phyloP scores from a whole-genome alignment of 148 eudicot genomes.

The Cornus controversa region DNA sequence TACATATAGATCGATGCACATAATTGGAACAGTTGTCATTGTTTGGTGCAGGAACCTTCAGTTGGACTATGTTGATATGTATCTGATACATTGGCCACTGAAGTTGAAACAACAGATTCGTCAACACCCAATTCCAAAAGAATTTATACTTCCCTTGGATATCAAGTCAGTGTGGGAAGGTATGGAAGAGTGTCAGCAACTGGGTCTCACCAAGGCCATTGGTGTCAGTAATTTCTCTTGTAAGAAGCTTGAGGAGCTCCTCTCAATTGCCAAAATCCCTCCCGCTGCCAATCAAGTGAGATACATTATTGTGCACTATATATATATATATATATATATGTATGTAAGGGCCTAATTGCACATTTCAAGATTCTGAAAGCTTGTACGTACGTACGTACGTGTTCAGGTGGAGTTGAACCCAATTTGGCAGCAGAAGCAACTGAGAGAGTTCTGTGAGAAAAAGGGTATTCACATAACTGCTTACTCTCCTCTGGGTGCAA shows the following conservation, averaged over 20 bases:
- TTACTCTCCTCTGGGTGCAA: slow-evolving; percentile 78
- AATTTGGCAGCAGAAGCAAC: slow-evolving; percentile 66
- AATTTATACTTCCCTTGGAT: slow-evolving; percentile 49
- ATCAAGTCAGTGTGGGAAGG: slow-evolving; percentile 59
- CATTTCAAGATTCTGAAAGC: background rate
- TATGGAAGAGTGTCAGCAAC: slow-evolving; percentile 69
- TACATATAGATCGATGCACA: too few relatives aligned
- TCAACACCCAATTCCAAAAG: slow-evolving; percentile 41
- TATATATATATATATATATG: background rate
- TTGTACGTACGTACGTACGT: too few relatives aligned
- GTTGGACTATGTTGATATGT: slow-evolving; percentile 67
- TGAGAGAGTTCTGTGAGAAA: slow-evolving; percentile 57
- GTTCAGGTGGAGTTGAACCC: slow-evolving; percentile 84
- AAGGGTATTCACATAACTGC: slow-evolving; percentile 61
- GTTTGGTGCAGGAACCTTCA: slow-evolving; percentile 47
- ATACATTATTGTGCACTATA: background rate
- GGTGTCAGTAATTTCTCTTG: slow-evolving; percentile 81
- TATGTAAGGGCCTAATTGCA: background rate
- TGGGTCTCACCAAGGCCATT: slow-evolving; percentile 67
- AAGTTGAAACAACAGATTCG: slow-evolving; percentile 34
- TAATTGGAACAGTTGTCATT: background rate
- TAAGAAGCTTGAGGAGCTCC: slow-evolving; percentile 45
- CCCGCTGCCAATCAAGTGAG: slow-evolving; percentile 80
- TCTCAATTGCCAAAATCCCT: slow-evolving; percentile 57
- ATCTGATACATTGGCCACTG: slow-evolving; percentile 69